Evolutionary conservation across 129 eudicot species (phyloP), one percentile per base, ranked within the genome.

Genomic region (Solidago caesia): DNA sequence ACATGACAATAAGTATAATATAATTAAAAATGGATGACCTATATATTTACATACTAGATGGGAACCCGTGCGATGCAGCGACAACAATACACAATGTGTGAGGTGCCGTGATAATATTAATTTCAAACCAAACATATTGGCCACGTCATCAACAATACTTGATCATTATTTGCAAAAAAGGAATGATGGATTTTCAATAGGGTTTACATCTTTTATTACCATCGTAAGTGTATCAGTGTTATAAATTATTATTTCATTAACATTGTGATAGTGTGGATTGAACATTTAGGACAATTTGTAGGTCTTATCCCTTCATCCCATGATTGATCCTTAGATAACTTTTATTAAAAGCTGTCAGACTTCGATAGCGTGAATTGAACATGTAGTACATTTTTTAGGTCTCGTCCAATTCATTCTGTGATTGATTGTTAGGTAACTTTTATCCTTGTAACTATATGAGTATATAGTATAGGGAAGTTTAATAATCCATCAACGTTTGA

Each of bases 121-220:
- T 21, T 21, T 21, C 21, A 21, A 21, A 21, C 21, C 21, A 21
- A 21, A 21, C 66, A 42, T 89, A 67, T 79, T 94, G 85, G 97
- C 99, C 63, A 90, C 99, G 29, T 77, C 89, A 26, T 94, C 99
- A 43, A 81, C 84, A 48, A 80, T 94, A 76, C 89, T 94, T 67
- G 97, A 94, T 78, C 97, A 88, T 80, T 84, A 91, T 81, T 81
- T 94, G 76, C 92, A 97, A 49, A 77, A 85, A 59, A 91, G 85
- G 39, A 94, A 94, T 73, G 88, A 90, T 44, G 96, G 97, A 52
- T 94, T 85, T 78, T 76, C 96, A 3, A 91, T 94, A 63, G 97
- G 99, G 11, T 94, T 94, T 82, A 94, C 99, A 44, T 94, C 97
- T 46, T 77, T 94, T 79, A 90, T 94, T 33, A 90, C 90, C 72